phyloP scores from a whole-genome alignment of 768 basidiomycete species.

The Lentinula detonsa region DNA sequence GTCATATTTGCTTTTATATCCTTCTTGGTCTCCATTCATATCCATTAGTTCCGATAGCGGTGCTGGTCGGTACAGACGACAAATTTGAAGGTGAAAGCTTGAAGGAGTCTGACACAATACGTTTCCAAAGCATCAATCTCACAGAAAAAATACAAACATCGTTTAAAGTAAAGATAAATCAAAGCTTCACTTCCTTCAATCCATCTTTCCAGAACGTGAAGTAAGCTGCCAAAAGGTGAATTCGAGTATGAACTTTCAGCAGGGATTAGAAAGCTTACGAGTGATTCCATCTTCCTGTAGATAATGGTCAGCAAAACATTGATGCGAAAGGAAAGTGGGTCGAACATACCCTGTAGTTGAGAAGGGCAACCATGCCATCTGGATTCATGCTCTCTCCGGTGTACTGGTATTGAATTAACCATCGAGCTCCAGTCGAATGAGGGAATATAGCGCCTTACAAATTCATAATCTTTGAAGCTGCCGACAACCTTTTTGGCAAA shows the following conservation, averaged over 20 bases:
- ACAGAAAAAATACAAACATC: background rate
- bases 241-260: slow-evolving; percentile 6
- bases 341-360: slow-evolving; percentile 80
- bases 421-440: background rate
- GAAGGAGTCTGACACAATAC: background rate
- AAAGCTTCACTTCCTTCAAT: slow-evolving; percentile 69
- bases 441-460: slow-evolving; percentile 42
- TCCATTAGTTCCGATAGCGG: too few relatives aligned
- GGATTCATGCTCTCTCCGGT: slow-evolving; percentile 70
- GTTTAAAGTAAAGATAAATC: slow-evolving; percentile 2
- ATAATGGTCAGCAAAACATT: slow-evolving; percentile 6
- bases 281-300: slow-evolving; percentile 71
- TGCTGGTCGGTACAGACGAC: too few relatives aligned
- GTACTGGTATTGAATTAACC: slow-evolving; percentile 36
- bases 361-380: slow-evolving; percentile 91
- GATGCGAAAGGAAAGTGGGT: background rate
- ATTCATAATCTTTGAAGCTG: slow-evolving; percentile 93
- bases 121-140: background rate
- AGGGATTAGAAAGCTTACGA: slow-evolving; percentile 41
- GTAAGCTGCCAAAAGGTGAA: slow-evolving; percentile 47
- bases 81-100: background rate
- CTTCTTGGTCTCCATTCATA: too few relatives aligned
- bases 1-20: too few relatives aligned
- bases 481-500: slow-evolving; percentile 86
- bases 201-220: slow-evolving; percentile 98